These are phyloP conservation scores for Tagetes patula DNA, from an alignment of 129 eudicot genomes.

Conservation along the genomic window DNA sequence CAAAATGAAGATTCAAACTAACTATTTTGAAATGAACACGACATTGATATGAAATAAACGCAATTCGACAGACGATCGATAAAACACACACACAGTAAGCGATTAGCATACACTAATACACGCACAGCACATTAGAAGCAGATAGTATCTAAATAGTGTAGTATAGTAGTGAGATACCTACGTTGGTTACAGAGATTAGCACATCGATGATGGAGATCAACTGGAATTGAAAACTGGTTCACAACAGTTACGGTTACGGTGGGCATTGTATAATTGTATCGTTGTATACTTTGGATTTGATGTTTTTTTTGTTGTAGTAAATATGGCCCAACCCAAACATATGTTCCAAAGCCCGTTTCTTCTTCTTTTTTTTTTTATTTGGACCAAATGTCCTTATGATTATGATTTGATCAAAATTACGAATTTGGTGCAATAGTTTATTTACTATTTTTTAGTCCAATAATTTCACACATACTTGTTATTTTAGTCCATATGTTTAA, in stretches of 20 bases:
- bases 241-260: not conserved
- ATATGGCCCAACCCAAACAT: not conserved
- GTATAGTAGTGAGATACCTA: not conserved
- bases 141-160: slow-evolving; percentile 16
- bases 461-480: too few relatives aligned
- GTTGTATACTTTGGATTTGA: too few relatives aligned
- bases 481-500: too few relatives aligned
- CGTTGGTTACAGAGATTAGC: not conserved
- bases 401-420: too few relatives aligned
- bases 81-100: not conserved
- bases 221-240: not conserved
- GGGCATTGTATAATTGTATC: too few relatives aligned
- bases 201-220: slow-evolving; percentile 9
- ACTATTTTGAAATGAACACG: not conserved
- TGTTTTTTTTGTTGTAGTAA: too few relatives aligned
- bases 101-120: not conserved
- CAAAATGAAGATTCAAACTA: not conserved
- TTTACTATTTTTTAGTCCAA: too few relatives aligned
- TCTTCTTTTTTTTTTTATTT: too few relatives aligned
- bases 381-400: too few relatives aligned
- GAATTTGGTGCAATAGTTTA: too few relatives aligned
- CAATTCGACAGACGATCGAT: not conserved
- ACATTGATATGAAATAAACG: not conserved
- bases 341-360: not conserved
- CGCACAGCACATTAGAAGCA: not conserved